A percentile compares a stretch with the other conserved stretches of the same genome.
Evolutionary conservation across 108 stramenopile genomes (phyloP).

Genomic region (Bacterosira constricta): DNA sequence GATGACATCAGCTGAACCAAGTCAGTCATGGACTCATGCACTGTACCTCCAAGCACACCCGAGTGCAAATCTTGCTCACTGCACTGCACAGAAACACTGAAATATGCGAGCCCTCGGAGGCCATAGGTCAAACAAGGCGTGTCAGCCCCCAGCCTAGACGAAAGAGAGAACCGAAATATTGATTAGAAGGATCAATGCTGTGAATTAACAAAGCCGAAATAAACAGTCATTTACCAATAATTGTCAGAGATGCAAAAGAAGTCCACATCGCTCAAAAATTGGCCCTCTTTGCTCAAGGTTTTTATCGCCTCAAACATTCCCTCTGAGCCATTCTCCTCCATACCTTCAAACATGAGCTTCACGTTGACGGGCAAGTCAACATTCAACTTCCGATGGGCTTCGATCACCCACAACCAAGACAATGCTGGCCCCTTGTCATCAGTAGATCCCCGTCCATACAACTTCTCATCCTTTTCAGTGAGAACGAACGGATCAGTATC

Average conservation of each 20-base stretch:
- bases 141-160: constrained; percentile 62
- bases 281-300: constrained; percentile 57
- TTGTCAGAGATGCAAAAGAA: constrained; percentile 79
- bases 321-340: constrained; percentile 84
- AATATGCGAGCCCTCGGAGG: constrained; percentile 80
- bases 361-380: constrained; percentile 74
- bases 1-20: constrained; percentile 71
- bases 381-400: constrained; percentile 66
- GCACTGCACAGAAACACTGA: constrained; percentile 66
- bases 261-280: constrained; percentile 78
- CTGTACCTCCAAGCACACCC: constrained; percentile 77
- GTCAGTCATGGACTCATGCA: constrained; percentile 87
- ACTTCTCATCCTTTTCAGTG: constrained; percentile 74
- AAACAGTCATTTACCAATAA: constrained; percentile 65
- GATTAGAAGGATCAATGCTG: not conserved
- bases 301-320: constrained; percentile 77
- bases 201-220: not conserved
- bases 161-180: not conserved
- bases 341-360: constrained; percentile 82
- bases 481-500: constrained; percentile 80
- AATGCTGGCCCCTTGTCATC: constrained; percentile 90
- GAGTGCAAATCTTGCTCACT: constrained; percentile 83
- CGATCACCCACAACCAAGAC: constrained; percentile 81
- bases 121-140: constrained; percentile 88
- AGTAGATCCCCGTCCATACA: constrained; percentile 76